phyloP scores from a whole-genome alignment of 331 rosid genomes.

The Prunus yedoensis region DNA sequence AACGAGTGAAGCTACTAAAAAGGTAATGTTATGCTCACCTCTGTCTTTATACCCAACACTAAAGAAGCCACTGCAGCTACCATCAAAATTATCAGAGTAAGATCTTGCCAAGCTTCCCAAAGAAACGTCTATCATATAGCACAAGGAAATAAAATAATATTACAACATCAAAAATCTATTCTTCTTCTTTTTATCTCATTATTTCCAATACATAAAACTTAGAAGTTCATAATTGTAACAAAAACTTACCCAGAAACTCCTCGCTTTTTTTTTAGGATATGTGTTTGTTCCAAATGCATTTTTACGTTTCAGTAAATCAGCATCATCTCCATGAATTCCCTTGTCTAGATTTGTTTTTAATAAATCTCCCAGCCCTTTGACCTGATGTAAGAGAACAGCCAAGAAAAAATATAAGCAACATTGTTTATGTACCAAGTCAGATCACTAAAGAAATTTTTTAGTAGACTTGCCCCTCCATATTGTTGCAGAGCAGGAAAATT shows the following conservation, averaged over 20 bases:
- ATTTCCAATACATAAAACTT: not conserved
- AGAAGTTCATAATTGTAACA: constrained; percentile 6
- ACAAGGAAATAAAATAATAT: constrained; percentile 2
- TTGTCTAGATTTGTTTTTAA: constrained; percentile 73
- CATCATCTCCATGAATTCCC: constrained; percentile 80
- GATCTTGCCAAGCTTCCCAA: constrained; percentile 99
- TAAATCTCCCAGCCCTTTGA: constrained; percentile 58
- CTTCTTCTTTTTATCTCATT: not conserved
- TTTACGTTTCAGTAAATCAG: constrained; percentile 64
- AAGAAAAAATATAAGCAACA: constrained; percentile 7
- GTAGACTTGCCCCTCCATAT: constrained; percentile 75
- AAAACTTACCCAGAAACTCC: constrained; percentile 67
- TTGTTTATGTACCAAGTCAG: not conserved
- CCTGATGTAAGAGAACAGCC: constrained; percentile 49
- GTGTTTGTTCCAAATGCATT: constrained; percentile 79
- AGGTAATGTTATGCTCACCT: constrained; percentile 51
- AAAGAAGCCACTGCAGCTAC: constrained; percentile 93
- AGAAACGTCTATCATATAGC: constrained; percentile 67
- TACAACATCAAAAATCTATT: not conserved
- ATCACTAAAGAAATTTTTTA: not conserved
- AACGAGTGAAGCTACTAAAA: not conserved
- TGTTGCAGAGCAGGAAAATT: constrained; percentile 50
- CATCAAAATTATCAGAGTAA: constrained; percentile 93
- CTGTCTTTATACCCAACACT: constrained; percentile 94
- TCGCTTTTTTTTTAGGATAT: constrained; percentile 86